Evolutionary conservation across 371 early-diverging fungal species (phyloP), one percentile per base, ranked within the genome.

Genomic region (Mucor saturninus): DNA sequence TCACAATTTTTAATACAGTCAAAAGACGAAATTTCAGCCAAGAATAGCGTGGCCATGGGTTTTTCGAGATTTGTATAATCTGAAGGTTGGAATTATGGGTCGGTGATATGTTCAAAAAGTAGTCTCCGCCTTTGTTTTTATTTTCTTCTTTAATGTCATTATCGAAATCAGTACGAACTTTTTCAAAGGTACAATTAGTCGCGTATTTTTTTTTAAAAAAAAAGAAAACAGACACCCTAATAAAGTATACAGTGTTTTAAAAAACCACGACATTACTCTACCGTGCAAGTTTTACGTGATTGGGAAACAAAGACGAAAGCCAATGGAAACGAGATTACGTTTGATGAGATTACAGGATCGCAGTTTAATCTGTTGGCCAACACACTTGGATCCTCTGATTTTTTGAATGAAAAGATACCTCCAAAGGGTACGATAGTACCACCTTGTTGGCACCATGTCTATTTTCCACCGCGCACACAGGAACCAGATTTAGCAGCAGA

Each of bases 361-460:
- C 66, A 65, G 10, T 43, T 75, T 30, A 68, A 72, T 35, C 50
- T 79, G 29, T 28, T 76, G 30, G 73, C 64, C 52, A 69, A 71
- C 40, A 79, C 81, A 3, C 54, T 77, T 2, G 56, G 68, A 53
- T 68, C 68, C 30, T 46, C 49, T 5, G 14, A 68, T 2, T 49
- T 64, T 3, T 31, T 46, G 0, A 59, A 76, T 7, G 60, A 73
- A 13, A 50, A 62, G 2, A 39, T 54, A 2, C 72, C 79, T 9
- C 54, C 73, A 2, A 40, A 59, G 2, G 86, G 82, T 5, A 70
- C 87, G 0, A 65, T 74, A 0, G 56, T 94, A 2, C 91, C 89
- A 2, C 89, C 88, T n/a, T 89, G 85, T 10, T 91, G 85, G 66
- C 94, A 95, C 65, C 79, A 92, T 52, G 81, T 82, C 3, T 91